Base-by-base conservation (phyloP, 2,329 filamentous ascomycete genomes). In the Drechslera avenae region DNA sequence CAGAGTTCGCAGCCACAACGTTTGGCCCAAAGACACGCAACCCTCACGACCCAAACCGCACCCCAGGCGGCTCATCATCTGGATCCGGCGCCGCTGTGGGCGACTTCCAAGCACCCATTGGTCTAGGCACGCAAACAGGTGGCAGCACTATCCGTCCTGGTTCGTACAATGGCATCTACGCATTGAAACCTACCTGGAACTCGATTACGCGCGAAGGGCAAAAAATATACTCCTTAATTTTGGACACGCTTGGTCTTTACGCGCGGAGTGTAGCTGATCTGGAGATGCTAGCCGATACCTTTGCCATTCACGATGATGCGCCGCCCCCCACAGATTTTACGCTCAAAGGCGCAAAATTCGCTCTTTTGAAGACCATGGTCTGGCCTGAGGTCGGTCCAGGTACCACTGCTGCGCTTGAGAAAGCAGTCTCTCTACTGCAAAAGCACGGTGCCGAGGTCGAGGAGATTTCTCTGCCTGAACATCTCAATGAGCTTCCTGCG, bases 61-160 rank as follows among this genome's bases (percentile, higher is more conserved):
- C 86, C 0, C 86, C 86, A 0, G 86, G 86, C 1, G 86, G 86
- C 37, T 88, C 86, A 0, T 88, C 85, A 0, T 84, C 85, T 0
- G 86, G 87, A 0, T 88, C 86, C 0, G 86, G 78, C 0, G 85
- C 86, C 0, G 85, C 84, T 0, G 85, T 89, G 0, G 86, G 76
- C 5, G 86, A 89, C 56, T 81, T 81, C 44, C 86, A 89, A 55
- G 80, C 79, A 0, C 83, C 85, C 0, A 61, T 89, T 9, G 79
- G 74, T 0, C 72, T 89, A 0, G 86, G 85, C 0, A 87, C 86
- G 0, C 86, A 89, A 62, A 90, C 86, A 0, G 83, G 81, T 2
- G 86, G 86, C 0, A 86, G 82, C 51, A 83, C 78, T 0, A 82
- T 89, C 36, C 79, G 86, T 0, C 86, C 86, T 0, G 86, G 76